Percentiles rank a stretch among this genome's conserved stretches.
Conservation (phyloP, 2,329 filamentous ascomycete species). For the Pestalotiopsis fici region DNA sequence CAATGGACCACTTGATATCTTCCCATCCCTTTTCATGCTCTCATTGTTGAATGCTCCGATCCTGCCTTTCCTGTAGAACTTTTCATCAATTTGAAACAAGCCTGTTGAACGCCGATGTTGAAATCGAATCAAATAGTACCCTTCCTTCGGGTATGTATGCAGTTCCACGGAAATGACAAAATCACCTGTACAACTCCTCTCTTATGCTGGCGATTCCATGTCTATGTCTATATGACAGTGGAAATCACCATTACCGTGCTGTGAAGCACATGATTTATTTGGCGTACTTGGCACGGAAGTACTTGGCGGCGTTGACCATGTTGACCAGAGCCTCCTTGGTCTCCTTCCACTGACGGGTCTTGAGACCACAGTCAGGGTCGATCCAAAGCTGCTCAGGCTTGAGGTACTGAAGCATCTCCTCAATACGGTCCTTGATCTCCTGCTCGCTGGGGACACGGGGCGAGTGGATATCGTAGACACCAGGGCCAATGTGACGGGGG, state of each 20-base stretch:
- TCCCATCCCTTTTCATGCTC: conserved; percentile 32
- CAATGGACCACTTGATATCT: conserved; percentile 32
- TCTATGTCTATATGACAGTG: background rate
- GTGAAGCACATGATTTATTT: conserved; percentile 46
- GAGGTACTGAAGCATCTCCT: conserved; percentile 97
- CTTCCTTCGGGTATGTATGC: conserved; percentile 29
- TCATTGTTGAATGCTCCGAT: conserved; percentile 34
- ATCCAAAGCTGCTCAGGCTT: conserved; percentile 99
- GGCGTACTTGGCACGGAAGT: conserved; percentile 87
- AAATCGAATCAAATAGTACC: conserved; percentile 48
- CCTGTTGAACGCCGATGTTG: conserved; percentile 57
- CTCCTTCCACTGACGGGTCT: conserved; percentile 98
- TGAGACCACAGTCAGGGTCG: conserved; percentile 98
- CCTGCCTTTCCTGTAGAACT: conserved; percentile 29
- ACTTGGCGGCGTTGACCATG: conserved; percentile 98
- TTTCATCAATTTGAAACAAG: conserved; percentile 30
- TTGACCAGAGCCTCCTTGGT: conserved; percentile 94
- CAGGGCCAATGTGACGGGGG: conserved; percentile 96
- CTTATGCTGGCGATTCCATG: conserved; percentile 28
- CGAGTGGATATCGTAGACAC: conserved; percentile 99
- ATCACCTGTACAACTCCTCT: conserved; percentile 20
- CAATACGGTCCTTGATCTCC: conserved; percentile 97
- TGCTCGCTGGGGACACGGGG: conserved; percentile 95
- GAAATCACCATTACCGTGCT: conserved; percentile 16
- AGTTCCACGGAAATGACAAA: conserved; percentile 30